These are phyloP conservation scores for Rhodomyrtus tomentosa DNA, from an alignment of 345 rosid species.

Conservation along the genomic window DNA sequence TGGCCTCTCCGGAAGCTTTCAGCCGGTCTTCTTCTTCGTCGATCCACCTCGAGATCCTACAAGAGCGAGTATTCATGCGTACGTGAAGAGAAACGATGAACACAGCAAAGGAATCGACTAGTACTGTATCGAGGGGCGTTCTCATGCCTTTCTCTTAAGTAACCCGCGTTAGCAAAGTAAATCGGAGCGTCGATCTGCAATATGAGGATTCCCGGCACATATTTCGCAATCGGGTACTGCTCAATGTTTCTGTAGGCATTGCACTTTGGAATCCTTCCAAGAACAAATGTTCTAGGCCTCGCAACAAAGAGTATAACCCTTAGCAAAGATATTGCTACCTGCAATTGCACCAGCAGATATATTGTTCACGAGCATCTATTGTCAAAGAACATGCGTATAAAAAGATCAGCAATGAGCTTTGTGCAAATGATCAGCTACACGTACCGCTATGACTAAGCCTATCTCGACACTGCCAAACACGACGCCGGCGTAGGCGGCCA, in stretches of 20 bases:
- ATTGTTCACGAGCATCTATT: not conserved
- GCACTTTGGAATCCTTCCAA: conserved; percentile 61
- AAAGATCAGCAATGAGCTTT: not conserved
- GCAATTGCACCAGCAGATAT: not conserved
- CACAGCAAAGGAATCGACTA: not conserved
- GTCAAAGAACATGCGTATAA: not conserved
- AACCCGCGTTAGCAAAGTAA: conserved; percentile 74
- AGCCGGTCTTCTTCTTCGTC: conserved; percentile 70
- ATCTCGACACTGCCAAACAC: conserved; percentile 66
- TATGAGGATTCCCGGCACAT: conserved; percentile 48
- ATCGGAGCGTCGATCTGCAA: conserved; percentile 78
- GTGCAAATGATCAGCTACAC: not conserved
- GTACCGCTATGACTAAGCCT: conserved; percentile 61
- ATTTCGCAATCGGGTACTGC: conserved; percentile 49
- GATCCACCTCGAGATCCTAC: conserved; percentile 71
- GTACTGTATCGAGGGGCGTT: not conserved
- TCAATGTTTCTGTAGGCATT: conserved; percentile 49
- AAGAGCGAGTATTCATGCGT: not conserved
- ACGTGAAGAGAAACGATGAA: not conserved
- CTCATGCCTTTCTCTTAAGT: conserved; percentile 73
- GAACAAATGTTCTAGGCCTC: conserved; percentile 60
- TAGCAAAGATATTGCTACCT: conserved; percentile 64
- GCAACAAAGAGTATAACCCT: conserved; percentile 69
- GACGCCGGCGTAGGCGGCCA: conserved; percentile 60
- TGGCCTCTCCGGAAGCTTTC: conserved; percentile 31